Evolutionary conservation across 2,329 filamentous ascomycete genomes (phyloP).

Genomic region (Paecilomyces formosus): DNA sequence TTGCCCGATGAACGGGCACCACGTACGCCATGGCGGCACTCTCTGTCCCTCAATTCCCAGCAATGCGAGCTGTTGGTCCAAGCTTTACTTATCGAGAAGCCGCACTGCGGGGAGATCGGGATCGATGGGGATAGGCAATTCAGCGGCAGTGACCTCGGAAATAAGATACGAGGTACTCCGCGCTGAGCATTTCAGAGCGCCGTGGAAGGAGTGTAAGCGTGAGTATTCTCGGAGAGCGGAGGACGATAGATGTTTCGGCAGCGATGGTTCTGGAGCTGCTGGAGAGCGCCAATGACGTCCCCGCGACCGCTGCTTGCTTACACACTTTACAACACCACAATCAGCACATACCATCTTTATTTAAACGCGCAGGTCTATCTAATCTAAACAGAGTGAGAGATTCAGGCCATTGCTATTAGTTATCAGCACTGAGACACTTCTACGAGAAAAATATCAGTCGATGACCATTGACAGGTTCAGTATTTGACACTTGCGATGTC

Average conservation of each 20-base stretch:
- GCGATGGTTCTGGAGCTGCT: background rate
- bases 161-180: background rate
- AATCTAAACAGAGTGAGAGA: background rate
- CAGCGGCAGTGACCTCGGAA: background rate
- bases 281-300: background rate
- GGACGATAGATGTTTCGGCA: background rate
- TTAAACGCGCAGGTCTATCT: too few relatives aligned
- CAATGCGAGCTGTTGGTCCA: background rate
- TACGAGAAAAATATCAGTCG: too few relatives aligned
- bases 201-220: background rate
- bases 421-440: background rate
- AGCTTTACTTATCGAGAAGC: background rate
- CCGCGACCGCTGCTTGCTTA: background rate
- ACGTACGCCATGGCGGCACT: constrained; percentile 74
- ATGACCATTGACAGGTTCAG: too few relatives aligned
- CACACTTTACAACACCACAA: background rate
- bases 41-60: background rate
- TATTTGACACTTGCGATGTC: background rate
- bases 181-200: background rate
- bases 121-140: background rate
- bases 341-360: background rate
- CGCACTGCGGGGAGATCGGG: background rate
- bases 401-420: background rate
- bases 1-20: constrained; percentile 85
- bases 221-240: background rate